These are phyloP conservation scores for Penicillium bovifimosum DNA, from an alignment of 495 filamentous ascomycete species.

Conservation along the genomic window DNA sequence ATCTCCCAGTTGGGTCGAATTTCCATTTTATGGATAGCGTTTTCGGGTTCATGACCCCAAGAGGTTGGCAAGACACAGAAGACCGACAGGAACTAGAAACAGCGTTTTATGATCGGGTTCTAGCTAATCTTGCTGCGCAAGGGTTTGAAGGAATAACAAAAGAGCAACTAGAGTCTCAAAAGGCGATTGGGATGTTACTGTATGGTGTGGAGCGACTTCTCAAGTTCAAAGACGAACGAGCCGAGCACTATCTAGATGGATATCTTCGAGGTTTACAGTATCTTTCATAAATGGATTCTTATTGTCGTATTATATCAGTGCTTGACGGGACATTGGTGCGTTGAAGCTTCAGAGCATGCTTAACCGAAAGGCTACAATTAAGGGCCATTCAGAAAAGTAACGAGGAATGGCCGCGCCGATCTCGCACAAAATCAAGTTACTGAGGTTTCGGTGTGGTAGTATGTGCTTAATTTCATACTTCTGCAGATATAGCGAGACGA, in stretches of 20 bases:
- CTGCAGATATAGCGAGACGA: too few species aligned
- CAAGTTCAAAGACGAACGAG: slow-evolving; percentile 15
- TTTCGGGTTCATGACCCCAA: slow-evolving; percentile 7
- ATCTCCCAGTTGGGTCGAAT: slow-evolving; percentile 7
- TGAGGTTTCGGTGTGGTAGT: too few species aligned
- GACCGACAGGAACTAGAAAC: slow-evolving; percentile 7
- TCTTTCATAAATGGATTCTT: too few species aligned
- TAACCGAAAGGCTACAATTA: too few species aligned
- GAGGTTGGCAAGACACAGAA: slow-evolving; percentile 8
- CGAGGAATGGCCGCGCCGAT: too few species aligned
- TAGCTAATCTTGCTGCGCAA: slow-evolving; percentile 9
- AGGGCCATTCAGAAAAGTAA: too few species aligned
- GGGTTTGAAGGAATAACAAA: slow-evolving; percentile 6
- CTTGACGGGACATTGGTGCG: too few species aligned
- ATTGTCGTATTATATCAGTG: too few species aligned
- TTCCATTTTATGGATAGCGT: slow-evolving; percentile 8
- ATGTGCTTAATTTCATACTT: too few species aligned
- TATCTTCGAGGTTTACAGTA: too few species aligned
- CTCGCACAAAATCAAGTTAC: too few species aligned
- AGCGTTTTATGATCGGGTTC: slow-evolving; percentile 9
- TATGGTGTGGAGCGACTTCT: slow-evolving; percentile 14
- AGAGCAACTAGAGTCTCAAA: slow-evolving; percentile 10
- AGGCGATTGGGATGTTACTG: slow-evolving; percentile 13
- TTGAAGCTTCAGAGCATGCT: too few species aligned
- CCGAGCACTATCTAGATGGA: slow-evolving; percentile 16